Percentiles rank a stretch among this genome's conserved stretches.
Conservation (phyloP, 345 rosid genomes). For the Eucalyptus microcorys region DNA sequence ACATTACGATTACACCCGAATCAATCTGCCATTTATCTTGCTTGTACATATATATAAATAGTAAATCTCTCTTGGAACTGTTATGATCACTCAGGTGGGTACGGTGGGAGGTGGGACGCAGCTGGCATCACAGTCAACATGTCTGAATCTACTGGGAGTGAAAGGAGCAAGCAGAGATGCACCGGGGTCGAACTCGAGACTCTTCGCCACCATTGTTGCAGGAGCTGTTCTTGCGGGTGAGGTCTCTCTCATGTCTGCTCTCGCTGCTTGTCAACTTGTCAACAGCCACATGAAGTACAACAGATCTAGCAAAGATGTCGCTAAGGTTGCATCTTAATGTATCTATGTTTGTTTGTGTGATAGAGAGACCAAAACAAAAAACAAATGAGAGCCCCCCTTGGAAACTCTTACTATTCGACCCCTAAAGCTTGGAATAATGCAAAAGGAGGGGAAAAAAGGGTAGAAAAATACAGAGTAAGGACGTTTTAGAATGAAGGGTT, state of each 20-base stretch:
- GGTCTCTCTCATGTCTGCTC: conserved; percentile 59
- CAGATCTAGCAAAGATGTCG: conserved; percentile 40
- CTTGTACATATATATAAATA: too few species aligned
- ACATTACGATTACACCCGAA: too few species aligned
- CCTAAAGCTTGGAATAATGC: too few species aligned
- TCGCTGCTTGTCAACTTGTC: conserved; percentile 70
- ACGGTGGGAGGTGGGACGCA: conserved; percentile 81
- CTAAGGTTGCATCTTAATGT: neutral
- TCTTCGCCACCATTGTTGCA: conserved; percentile 48
- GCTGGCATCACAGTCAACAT: conserved; percentile 67
- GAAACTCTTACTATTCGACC: too few species aligned
- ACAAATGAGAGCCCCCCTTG: too few species aligned
- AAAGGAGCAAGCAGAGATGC: conserved; percentile 40
- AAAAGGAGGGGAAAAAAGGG: too few species aligned
- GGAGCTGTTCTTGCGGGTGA: conserved; percentile 79
- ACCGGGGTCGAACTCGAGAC: conserved; percentile 51
- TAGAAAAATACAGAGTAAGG: too few species aligned
- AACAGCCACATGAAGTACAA: conserved; percentile 66
- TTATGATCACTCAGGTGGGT: conserved; percentile 33
- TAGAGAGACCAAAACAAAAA: too few species aligned
- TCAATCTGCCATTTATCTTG: too few species aligned
- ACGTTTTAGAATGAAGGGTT: too few species aligned
- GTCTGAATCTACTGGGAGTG: conserved; percentile 58
- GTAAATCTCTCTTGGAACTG: too few species aligned
- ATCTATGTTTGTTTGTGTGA: too few species aligned